Percentiles rank a stretch among this genome's conserved stretches.
Conservation (phyloP, 345 rosid genomes). For the Gossypium raimondii region DNA sequence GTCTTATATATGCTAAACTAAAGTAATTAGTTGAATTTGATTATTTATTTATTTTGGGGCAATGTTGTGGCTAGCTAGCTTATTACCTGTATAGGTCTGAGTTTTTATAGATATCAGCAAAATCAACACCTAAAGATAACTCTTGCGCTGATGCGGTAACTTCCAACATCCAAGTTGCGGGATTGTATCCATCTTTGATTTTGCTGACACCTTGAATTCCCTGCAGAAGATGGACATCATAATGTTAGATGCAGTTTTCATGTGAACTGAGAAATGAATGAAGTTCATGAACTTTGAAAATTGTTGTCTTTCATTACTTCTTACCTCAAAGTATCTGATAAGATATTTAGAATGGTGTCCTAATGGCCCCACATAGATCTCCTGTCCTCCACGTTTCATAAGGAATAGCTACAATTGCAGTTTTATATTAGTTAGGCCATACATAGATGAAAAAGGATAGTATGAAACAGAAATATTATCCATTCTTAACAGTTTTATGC, state of each 20-base stretch:
- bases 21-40: not conserved
- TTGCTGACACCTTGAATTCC: constrained; percentile 50
- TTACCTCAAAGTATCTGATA: constrained; percentile 67
- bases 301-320: not conserved
- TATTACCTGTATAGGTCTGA: constrained; percentile 58
- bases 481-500: no score
- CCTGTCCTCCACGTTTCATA: constrained; percentile 72
- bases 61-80: not conserved
- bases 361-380: constrained; percentile 73
- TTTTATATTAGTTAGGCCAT: not conserved
- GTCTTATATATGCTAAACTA: not conserved
- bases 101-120: constrained; percentile 47
- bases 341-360: constrained; percentile 62
- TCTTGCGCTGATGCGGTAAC: constrained; percentile 58
- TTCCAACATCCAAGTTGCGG: constrained; percentile 96
- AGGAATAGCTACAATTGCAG: constrained; percentile 50
- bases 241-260: not conserved
- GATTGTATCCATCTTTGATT: constrained; percentile 72
- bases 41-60: not conserved
- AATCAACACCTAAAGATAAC: constrained; percentile 52
- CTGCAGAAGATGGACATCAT: constrained; percentile 23
- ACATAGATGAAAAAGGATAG: not conserved
- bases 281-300: not conserved
- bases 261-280: not conserved
- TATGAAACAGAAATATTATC: no score